Base-by-base conservation (phyloP, 148 eudicot species). In the Amaranthus hypochondriacus region DNA sequence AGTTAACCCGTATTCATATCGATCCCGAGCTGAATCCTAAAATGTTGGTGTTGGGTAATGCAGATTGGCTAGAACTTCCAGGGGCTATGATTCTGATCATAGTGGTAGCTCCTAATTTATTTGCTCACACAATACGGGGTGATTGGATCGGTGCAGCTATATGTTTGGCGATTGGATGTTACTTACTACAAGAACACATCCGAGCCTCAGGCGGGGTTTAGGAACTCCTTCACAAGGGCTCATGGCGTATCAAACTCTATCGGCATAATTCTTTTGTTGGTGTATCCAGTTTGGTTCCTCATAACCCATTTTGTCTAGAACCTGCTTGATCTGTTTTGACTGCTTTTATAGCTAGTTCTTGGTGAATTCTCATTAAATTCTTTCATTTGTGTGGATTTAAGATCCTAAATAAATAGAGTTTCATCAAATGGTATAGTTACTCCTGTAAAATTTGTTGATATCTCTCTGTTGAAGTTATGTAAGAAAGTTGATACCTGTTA, bases 191-290 rank as follows among this genome's bases (percentile, higher is more conserved):
- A 69, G 99, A 95, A 73, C 99, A 95, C 84, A 87, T 92, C 68
- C 78, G 99, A 77, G 97, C 96, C 8, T 86, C 96, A 0, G 99
- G 99, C 9, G 99, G 99, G 99, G 65, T 95, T 95, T 82, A 84
- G 88, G 72, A 92, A 95, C 57, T 84, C 99, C 11, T 92, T 92
- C 83, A 95, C 99, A 0, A 86, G 75, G 81, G 84, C 86, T 74
- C 74, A 87, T 4, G 97, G 97, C 6, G 57, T 90, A 72, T 95
- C 97, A n/a, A 95, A 95, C 87, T 70, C 96, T 0, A 44, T 92
- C 5, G 97, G 99, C 67, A 92, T 95, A 4, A 21, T 92, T 68
- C 77, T 90, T 52, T 82, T 95, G 71, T 49, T 95, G 68, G 87
- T 86, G 47, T 95, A 79, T 58, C 99, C 99, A 3, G 84, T 90